Evolutionary conservation across 805 yeast genomes (phyloP).

Genomic region (Nakazawaea peltata): DNA sequence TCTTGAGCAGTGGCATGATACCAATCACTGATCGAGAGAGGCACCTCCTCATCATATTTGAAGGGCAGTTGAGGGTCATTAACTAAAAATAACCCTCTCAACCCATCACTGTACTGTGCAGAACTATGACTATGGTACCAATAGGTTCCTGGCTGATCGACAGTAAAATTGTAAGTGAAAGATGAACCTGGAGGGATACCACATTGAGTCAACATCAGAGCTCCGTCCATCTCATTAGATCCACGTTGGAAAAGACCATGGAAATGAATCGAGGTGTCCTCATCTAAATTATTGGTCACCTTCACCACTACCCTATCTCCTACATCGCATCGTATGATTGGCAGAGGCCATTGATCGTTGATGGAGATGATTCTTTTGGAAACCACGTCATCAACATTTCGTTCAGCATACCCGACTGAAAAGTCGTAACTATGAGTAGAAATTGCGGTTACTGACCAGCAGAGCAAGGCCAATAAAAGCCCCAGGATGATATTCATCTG

Average conservation of each 20-base stretch:
- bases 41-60: constrained; percentile 36
- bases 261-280: constrained; percentile 34
- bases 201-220: constrained; percentile 37
- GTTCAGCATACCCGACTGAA: constrained; percentile 19
- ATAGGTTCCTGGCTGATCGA: constrained; percentile 28
- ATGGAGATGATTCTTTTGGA: constrained; percentile 49
- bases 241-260: constrained; percentile 35
- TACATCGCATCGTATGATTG: constrained; percentile 27
- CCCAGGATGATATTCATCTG: too few relatives aligned
- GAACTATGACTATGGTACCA: constrained; percentile 42
- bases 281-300: constrained; percentile 25
- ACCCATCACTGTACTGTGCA: constrained; percentile 36
- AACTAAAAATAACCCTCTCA: constrained; percentile 32
- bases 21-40: constrained; percentile 37
- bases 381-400: constrained; percentile 50
- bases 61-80: constrained; percentile 26
- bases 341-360: constrained; percentile 41
- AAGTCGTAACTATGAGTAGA: too few relatives aligned
- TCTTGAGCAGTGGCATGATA: constrained; percentile 31
- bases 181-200: constrained; percentile 32
- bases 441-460: too few relatives aligned
- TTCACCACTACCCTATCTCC: constrained; percentile 33
- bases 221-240: constrained; percentile 34
- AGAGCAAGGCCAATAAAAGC: too few relatives aligned
- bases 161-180: constrained; percentile 31